Evolutionary conservation across 2,329 filamentous ascomycete species (phyloP).

Genomic region (Pseudogymnoascus sp.): DNA sequence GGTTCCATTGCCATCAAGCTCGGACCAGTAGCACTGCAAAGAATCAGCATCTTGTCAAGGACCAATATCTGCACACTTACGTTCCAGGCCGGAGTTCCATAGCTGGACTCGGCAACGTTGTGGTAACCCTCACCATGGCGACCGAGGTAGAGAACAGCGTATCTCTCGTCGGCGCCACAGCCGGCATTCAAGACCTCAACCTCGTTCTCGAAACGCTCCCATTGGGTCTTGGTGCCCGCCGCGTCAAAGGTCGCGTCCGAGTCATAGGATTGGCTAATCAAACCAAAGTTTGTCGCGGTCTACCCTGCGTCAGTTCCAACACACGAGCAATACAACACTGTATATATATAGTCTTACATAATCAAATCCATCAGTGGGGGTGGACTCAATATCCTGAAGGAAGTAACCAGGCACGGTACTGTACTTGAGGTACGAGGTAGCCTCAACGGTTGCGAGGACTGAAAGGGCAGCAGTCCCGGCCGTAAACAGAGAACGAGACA

Average conservation of each 20-base stretch:
- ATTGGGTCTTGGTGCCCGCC: constrained; percentile 44
- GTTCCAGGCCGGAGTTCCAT: constrained; percentile 63
- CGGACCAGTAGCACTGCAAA: constrained; percentile 55
- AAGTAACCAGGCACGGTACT: constrained; percentile 56
- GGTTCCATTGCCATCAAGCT: constrained; percentile 56
- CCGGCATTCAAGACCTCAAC: constrained; percentile 46
- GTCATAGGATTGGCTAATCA: constrained; percentile 55
- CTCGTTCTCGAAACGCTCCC: constrained; percentile 56
- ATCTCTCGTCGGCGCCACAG: constrained; percentile 40
- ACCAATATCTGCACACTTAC: constrained; percentile 32
- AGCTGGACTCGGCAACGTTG: constrained; percentile 56
- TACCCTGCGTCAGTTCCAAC: constrained; percentile 25
- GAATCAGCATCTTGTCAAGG: not conserved
- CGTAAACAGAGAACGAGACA: not conserved
- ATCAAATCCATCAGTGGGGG: constrained; percentile 51
- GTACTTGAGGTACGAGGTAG: constrained; percentile 44
- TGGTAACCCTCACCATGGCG: constrained; percentile 64
- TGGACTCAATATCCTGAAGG: constrained; percentile 52
- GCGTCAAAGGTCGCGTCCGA: constrained; percentile 40
- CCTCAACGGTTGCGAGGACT: not conserved
- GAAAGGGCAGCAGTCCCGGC: constrained; percentile 1
- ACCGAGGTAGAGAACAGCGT: constrained; percentile 61
- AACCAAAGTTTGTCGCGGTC: constrained; percentile 55
- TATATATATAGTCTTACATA: constrained; percentile 42
- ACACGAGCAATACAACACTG: not conserved